Base-by-base conservation (phyloP, 768 basidiomycete species). In the Cytidiella melzeri region DNA sequence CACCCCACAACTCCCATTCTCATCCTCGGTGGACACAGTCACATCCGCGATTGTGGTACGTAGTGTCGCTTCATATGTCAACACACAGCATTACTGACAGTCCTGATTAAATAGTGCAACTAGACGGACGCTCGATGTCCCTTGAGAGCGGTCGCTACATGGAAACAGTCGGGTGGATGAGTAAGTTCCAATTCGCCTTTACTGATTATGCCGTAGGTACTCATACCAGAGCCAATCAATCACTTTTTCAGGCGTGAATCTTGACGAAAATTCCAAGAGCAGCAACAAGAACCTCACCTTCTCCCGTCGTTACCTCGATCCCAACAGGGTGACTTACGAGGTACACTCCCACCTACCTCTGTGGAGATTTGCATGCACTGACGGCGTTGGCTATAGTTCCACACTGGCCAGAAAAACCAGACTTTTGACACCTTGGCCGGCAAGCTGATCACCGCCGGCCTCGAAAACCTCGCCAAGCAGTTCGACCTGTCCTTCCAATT, bases 161-260 rank as follows among this genome's bases (percentile, higher is more conserved):
- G 84, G 93, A 96, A 68, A 96, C 92, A 9, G 71, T 94, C 47
- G 91, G 83, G 7, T 90, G 81, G 79, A 68, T 87, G 71, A 83
- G 87, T 83, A 57, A 37, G 72, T 41, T 5, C 65, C n/a, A n/a
- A n/a, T n/a, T n/a, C n/a, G n/a, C n/a, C n/a, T n/a, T n/a, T n/a
- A n/a, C n/a, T n/a, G n/a, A n/a, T n/a, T n/a, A n/a, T n/a, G n/a
- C n/a, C n/a, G n/a, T n/a, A n/a, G n/a, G n/a, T n/a, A n/a, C n/a
- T n/a, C n/a, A n/a, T n/a, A n/a, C n/a, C n/a, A n/a, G n/a, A n/a
- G n/a, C n/a, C n/a, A n/a, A n/a, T n/a, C n/a, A n/a, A n/a, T n/a
- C n/a, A 6, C 13, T 15, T 40, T 13, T 26, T 9, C 55, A 79
- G 77, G 73, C 44, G 75, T 74, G 1, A 73, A 83, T 40, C 65